Evolutionary conservation across 2,329 filamentous ascomycete species (phyloP).

Genomic region (Fusarium musae): DNA sequence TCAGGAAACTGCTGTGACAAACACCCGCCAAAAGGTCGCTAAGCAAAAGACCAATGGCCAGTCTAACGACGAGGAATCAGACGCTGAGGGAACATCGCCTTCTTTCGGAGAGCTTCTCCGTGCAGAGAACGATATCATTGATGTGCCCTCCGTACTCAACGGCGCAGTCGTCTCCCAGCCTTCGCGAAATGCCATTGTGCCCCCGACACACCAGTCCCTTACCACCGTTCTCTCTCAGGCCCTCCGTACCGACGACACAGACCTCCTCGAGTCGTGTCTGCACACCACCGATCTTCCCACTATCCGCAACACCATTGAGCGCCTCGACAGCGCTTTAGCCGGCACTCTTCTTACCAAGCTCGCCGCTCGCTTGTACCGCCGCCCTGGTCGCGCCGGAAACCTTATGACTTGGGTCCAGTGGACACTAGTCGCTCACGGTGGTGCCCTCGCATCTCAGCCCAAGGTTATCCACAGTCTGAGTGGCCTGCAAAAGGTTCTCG

Average conservation of each 20-base stretch:
- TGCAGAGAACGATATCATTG: slow-evolving; percentile 76
- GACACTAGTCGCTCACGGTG: slow-evolving; percentile 91
- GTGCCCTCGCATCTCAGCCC: slow-evolving; percentile 87
- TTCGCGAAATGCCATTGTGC: slow-evolving; percentile 61
- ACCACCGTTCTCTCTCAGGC: slow-evolving; percentile 94
- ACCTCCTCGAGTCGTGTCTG: slow-evolving; percentile 91
- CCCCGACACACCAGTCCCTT: slow-evolving; percentile 81
- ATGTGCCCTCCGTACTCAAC: slow-evolving; percentile 65
- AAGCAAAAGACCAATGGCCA: slow-evolving; percentile 43
- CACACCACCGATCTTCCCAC: slow-evolving; percentile 80
- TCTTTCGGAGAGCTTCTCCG: slow-evolving; percentile 90
- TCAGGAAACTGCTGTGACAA: slow-evolving; percentile 17
- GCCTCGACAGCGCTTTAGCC: slow-evolving; percentile 86
- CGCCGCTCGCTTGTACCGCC: slow-evolving; percentile 85
- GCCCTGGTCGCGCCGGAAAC: slow-evolving; percentile 88
- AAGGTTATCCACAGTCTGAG: slow-evolving; percentile 81
- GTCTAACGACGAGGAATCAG: slow-evolving; percentile 50
- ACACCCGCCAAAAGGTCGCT: slow-evolving; percentile 31
- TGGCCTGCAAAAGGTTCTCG: slow-evolving; percentile 85
- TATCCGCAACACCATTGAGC: slow-evolving; percentile 89
- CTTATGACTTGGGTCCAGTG: slow-evolving; percentile 97
- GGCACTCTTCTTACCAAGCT: slow-evolving; percentile 83
- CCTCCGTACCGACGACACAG: slow-evolving; percentile 88
- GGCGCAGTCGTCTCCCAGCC: slow-evolving; percentile 52
- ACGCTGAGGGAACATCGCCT: slow-evolving; percentile 65